Evolutionary conservation across 2,329 filamentous ascomycete species (phyloP), one percentile per base, ranked within the genome.

Genomic region (Sporothrix brunneoviolacea): DNA sequence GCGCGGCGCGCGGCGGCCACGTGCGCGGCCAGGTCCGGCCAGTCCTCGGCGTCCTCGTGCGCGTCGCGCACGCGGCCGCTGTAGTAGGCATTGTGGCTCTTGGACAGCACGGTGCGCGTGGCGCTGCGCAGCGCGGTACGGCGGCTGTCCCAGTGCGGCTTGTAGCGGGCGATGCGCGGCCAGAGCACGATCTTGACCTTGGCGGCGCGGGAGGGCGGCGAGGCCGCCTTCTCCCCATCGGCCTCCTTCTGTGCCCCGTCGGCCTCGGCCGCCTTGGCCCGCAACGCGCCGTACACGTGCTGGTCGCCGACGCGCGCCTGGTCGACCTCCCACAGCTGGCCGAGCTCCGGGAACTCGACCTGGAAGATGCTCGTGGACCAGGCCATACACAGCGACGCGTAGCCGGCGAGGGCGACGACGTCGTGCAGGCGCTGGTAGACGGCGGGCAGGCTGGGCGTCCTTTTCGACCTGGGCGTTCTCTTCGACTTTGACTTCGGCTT

Each of bases 401-500:
- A 65, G 1, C 56, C 65, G 1, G 66, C 63, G 19, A 64, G 45
- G 9, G 64, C 57, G 2, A 67, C 58, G 24, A 67, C 58, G 36
- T 62, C 52, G 57, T 65, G 62, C 21, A 68, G 51, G 12, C 62
- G 56, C 52, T 68, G 65, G 51, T 65, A 58, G 12, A 68, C 38
- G 2, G 35, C 55, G 18, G 50, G 51, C 21, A 65, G 51, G 33
- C 58, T 22, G 28, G 55, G 40, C n/a, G n/a, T n/a, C n/a, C n/a
- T n/a, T n/a, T n/a, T n/a, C n/a, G n/a, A n/a, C n/a, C n/a, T n/a
- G n/a, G n/a, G n/a, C n/a, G n/a, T n/a, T n/a, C n/a, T n/a, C n/a
- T n/a, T n/a, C n/a, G n/a, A n/a, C n/a, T n/a, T n/a, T n/a, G n/a
- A n/a, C n/a, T n/a, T n/a, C n/a, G n/a, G n/a, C n/a, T n/a, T n/a